Conservation (phyloP, 2,329 filamentous ascomycete genomes). For the Hypoxylon sp. region DNA sequence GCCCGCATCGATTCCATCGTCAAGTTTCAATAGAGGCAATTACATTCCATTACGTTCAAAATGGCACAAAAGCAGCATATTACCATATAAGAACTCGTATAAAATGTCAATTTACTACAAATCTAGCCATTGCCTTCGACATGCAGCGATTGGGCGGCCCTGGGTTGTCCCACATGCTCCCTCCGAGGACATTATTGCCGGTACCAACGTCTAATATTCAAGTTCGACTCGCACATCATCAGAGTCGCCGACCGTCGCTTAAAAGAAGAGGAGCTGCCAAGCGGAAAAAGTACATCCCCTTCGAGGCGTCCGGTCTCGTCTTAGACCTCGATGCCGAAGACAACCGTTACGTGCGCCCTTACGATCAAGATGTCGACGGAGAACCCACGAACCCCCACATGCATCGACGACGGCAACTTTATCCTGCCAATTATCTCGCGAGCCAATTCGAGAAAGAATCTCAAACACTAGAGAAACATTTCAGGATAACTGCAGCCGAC, state of each 20-base stretch:
- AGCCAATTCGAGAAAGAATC: slow-evolving; percentile 44
- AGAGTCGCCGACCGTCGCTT: slow-evolving; percentile 5
- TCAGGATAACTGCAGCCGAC: slow-evolving; percentile 15
- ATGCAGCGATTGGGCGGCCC: slow-evolving; percentile 38
- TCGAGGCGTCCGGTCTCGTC: slow-evolving; percentile 54
- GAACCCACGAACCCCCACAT: slow-evolving; percentile 40
- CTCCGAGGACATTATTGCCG: slow-evolving; percentile 12
- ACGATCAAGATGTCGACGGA: slow-evolving; percentile 50
- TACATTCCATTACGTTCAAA: slow-evolving; percentile 3
- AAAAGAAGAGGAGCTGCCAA: slow-evolving; percentile 23
- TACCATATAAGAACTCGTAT: background rate
- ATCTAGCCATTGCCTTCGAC: slow-evolving; percentile 11
- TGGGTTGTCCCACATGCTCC: slow-evolving; percentile 22
- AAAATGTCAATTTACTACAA: slow-evolving; percentile 19
- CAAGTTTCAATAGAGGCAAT: too few species aligned
- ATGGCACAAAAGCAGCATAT: slow-evolving; percentile 1
- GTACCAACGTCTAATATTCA: slow-evolving; percentile 17
- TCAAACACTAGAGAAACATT: slow-evolving; percentile 19
- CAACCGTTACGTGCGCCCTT: slow-evolving; percentile 53
- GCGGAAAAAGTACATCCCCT: slow-evolving; percentile 10
- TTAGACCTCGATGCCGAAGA: slow-evolving; percentile 63
- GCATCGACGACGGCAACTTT: too few species aligned
- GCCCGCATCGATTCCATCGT: background rate
- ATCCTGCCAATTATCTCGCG: too few species aligned
- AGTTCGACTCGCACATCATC: slow-evolving; percentile 11